Percentiles rank a stretch among this genome's conserved stretches.
These are phyloP conservation scores for Strobilomyces dryophilus DNA, from an alignment of 768 basidiomycete species.

Conservation along the genomic window DNA sequence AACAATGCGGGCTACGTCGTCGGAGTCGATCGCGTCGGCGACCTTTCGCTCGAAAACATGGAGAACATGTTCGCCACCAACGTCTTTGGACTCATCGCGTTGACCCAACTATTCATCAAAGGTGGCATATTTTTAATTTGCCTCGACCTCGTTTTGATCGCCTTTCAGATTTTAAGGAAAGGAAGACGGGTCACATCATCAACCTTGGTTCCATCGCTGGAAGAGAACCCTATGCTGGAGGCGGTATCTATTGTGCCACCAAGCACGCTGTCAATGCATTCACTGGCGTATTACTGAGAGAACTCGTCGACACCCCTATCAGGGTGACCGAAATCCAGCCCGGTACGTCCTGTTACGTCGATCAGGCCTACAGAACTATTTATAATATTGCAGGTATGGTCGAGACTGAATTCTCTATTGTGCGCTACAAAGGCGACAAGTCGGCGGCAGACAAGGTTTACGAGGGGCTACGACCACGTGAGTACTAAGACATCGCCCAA, in stretches of 20 bases:
- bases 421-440: conserved; percentile 85
- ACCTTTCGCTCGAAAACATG: conserved; percentile 70
- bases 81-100: conserved; percentile 79
- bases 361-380: background rate
- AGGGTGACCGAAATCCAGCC: conserved; percentile 95
- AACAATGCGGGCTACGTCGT: conserved; percentile 89
- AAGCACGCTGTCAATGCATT: conserved; percentile 87
- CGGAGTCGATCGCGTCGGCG: conserved; percentile 84
- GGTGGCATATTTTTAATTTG: conserved; percentile 29
- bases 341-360: conserved; percentile 40
- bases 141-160: conserved; percentile 7
- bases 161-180: conserved; percentile 66
- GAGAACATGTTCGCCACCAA: conserved; percentile 81
- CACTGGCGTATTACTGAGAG: conserved; percentile 73
- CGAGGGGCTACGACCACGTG: conserved; percentile 80
- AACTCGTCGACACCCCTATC: conserved; percentile 90
- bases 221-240: conserved; percentile 83
- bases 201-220: conserved; percentile 94
- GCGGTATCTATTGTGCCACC: conserved; percentile 90
- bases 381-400: conserved; percentile 57
- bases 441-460: conserved; percentile 85
- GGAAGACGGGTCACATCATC: conserved; percentile 83
- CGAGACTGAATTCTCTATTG: conserved; percentile 89
- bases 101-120: conserved; percentile 72
- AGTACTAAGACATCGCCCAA: conserved; percentile 26